Conservation (phyloP, 2,329 filamentous ascomycete genomes). For the Aureobasidium sp. region DNA sequence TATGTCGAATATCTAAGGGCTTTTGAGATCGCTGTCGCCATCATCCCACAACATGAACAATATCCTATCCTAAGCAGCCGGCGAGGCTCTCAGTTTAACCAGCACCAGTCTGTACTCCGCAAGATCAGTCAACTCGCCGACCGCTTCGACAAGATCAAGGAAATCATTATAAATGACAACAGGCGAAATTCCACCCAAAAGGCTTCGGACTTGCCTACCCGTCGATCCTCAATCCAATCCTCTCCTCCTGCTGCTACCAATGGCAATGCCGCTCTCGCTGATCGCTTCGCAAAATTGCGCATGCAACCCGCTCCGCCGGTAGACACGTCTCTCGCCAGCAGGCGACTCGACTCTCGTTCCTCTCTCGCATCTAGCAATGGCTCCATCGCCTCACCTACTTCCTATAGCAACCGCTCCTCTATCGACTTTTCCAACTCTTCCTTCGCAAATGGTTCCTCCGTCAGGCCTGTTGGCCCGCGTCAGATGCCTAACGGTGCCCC, state of each 20-base stretch:
- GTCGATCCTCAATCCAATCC: conserved; percentile 16
- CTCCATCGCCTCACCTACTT: conserved; percentile 28
- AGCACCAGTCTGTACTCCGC: conserved; percentile 22
- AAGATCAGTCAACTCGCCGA: conserved; percentile 31
- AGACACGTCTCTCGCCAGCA: conserved; percentile 12
- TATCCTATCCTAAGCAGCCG: conserved; percentile 38
- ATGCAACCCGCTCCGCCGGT: conserved; percentile 17
- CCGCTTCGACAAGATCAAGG: conserved; percentile 41
- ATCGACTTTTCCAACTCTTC: conserved; percentile 20
- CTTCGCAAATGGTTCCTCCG: neutral
- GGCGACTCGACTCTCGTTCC: conserved; percentile 23
- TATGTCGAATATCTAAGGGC: conserved; percentile 80
- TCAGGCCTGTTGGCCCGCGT: conserved; percentile 42
- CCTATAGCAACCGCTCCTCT: conserved; percentile 23
- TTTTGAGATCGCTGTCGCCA: conserved; percentile 67
- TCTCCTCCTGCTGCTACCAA: conserved; percentile 18
- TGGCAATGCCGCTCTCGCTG: conserved; percentile 38
- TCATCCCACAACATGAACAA: conserved; percentile 69
- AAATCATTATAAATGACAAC: conserved; percentile 46
- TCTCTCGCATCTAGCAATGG: conserved; percentile 23
- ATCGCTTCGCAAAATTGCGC: conserved; percentile 27
- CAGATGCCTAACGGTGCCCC: conserved; percentile 44
- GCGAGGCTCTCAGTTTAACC: neutral
- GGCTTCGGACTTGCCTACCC: conserved; percentile 15
- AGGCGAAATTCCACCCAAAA: conserved; percentile 49